These are phyloP conservation scores for Friedmanniomyces endolithicus DNA, from an alignment of 495 filamentous ascomycete genomes.

Conservation along the genomic window DNA sequence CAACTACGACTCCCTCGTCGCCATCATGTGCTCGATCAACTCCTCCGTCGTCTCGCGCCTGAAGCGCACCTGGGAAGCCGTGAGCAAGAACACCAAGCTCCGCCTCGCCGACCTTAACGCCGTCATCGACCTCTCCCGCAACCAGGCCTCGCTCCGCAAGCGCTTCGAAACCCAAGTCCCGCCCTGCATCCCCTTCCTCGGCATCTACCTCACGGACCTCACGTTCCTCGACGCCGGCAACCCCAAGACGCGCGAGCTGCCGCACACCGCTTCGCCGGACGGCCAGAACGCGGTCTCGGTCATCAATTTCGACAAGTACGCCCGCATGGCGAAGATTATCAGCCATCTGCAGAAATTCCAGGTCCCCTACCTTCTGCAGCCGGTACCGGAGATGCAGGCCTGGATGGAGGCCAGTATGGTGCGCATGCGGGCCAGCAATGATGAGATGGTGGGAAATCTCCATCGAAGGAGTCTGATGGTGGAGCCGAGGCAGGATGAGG, in stretches of 20 bases:
- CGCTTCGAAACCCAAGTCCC: slow-evolving; percentile 79
- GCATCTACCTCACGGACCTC: slow-evolving; percentile 85
- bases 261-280: slow-evolving; percentile 31
- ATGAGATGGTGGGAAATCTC: slow-evolving; percentile 64
- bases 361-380: slow-evolving; percentile 75
- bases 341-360: slow-evolving; percentile 95
- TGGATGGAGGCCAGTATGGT: slow-evolving; percentile 83
- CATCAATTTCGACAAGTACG: slow-evolving; percentile 98
- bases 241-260: slow-evolving; percentile 56
- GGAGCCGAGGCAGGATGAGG: slow-evolving; percentile 52
- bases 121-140: slow-evolving; percentile 78
- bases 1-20: slow-evolving; percentile 96
- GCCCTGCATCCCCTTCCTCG: slow-evolving; percentile 92
- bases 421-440: slow-evolving; percentile 65
- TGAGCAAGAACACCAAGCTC: slow-evolving; percentile 74
- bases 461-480: slow-evolving; percentile 79
- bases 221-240: slow-evolving; percentile 90
- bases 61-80: slow-evolving; percentile 82
- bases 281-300: slow-evolving; percentile 57
- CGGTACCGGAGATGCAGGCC: slow-evolving; percentile 81
- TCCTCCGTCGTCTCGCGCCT: slow-evolving; percentile 85
- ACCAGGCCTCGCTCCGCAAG: slow-evolving; percentile 81
- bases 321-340: slow-evolving; percentile 87
- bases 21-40: slow-evolving; percentile 86
- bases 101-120: slow-evolving; percentile 63